Base-by-base conservation (phyloP, 148 eudicot species). In the Salicornia ramosissima region DNA sequence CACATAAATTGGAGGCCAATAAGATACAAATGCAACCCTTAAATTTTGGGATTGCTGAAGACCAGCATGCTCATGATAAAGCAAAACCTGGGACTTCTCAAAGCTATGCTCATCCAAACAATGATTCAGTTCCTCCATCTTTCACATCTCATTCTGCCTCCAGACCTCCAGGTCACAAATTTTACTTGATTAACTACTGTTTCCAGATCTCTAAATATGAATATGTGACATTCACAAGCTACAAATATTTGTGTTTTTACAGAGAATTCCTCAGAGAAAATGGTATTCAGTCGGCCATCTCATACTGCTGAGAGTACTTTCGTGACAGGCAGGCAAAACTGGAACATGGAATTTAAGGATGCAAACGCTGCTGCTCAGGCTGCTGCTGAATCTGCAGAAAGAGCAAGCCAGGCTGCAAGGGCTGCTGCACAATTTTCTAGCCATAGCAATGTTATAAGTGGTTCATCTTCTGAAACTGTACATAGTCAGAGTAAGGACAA, bases 321-420 rank as follows among this genome's bases (percentile, higher is more conserved):
- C 36, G 47, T 70, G 39, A 45, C 30, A 1, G 77, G 68, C 55
- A 69, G 79, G 77, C 87, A 80, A 60, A 79, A 76, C 22, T 87
- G 92, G 92, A 83, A 77, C 53, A 83, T 88, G 95, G 91, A 85
- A 71, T 94, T 87, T 55, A 88, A 84, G 80, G 97, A 90, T 83
- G 99, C 97, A 69, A 74, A 88, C 19, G 83, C 90, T 71, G 99
- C 99, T 66, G 99, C 99, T 61, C 85, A 86, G 66, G 99, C 99
- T 68, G 99, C 99, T 76, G 99, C 99, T 36, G 93, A 86, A 82
- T 83, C 97, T 68, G 99, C 99, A 64, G 99, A 90, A 81, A 82
- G 70, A 67, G 99, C 99, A 62, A 89, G 92, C 79, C 76, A 82
- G 81, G 99, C 99, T 77, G 99, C 99, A 52, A 83, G 91, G 87